A percentile compares a stretch with the other conserved stretches of the same genome.
Evolutionary conservation across 495 filamentous ascomycete genomes (phyloP).

Genomic region (Podospora fimiseda): DNA sequence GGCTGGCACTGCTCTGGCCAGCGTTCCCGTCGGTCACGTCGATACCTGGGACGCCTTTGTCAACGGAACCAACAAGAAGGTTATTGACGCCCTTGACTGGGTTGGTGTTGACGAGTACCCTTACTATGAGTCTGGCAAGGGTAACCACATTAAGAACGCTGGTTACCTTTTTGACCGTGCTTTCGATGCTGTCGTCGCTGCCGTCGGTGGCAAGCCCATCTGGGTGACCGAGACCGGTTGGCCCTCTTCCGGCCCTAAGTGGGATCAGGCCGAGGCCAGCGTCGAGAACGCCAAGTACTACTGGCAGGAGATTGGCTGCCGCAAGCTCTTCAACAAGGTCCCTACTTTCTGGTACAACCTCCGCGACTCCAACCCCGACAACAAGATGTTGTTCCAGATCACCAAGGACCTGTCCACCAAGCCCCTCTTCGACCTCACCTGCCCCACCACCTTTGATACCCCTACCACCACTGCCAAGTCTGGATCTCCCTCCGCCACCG

Average conservation of each 20-base stretch:
- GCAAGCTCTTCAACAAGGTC: conserved; percentile 53
- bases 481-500: conserved; percentile 11
- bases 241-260: conserved; percentile 35
- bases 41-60: conserved; percentile 47
- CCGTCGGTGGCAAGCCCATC: conserved; percentile 37
- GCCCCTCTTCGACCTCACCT: conserved; percentile 55
- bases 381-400: conserved; percentile 40
- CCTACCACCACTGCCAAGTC: conserved; percentile 13
- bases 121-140: conserved; percentile 44
- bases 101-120: conserved; percentile 47
- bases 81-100: conserved; percentile 44
- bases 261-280: conserved; percentile 53
- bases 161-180: conserved; percentile 37
- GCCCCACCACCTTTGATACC: conserved; percentile 39
- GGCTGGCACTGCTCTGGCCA: conserved; percentile 22
- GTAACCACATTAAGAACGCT: conserved; percentile 38
- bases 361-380: conserved; percentile 40
- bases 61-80: conserved; percentile 40
- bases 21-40: conserved; percentile 44
- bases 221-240: conserved; percentile 51
- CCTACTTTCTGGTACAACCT: conserved; percentile 61
- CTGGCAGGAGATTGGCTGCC: conserved; percentile 68
- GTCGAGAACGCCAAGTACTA: conserved; percentile 60
- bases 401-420: conserved; percentile 46
- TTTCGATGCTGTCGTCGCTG: conserved; percentile 26